Evolutionary conservation across 2,329 filamentous ascomycete species (phyloP), one percentile per base, ranked within the genome.

Genomic region (Microsporum audouinii): DNA sequence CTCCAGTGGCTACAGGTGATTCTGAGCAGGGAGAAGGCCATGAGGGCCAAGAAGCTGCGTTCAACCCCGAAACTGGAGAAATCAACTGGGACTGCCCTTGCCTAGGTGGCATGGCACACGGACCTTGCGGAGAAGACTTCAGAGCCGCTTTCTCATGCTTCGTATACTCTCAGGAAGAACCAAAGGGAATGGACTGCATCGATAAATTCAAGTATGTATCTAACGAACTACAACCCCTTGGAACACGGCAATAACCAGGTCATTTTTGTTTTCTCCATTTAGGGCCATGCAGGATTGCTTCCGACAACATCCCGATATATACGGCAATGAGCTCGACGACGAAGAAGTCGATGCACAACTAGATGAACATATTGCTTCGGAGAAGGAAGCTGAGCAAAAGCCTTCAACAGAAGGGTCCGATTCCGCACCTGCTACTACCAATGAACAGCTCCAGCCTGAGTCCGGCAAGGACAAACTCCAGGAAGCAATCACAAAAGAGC

Each of bases 31-130:
- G 17, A 23, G 17, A 96, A 74, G 91, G 39, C n/a, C 12, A 43
- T 14, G 39, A 90, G 4, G 83, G 79, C 64, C 86, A 92, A 72
- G 86, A 97, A 75, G 94, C 90, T 61, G 94, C 94, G 0, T 99
- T 97, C 79, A 95, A 99, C 76, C 91, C 91, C 2, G 94, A 97
- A 79, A 99, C 94, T 7, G 94, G 94, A 68, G 94, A 99, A 82
- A 99, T 99, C 77, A 99, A 99, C 81, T 99, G 94, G 94, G 94
- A 97, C 73, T 99, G 94, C 76, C 94, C 94, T 14, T 99, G 94
- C 74, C 79, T 99, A 38, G 94, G 94, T 57, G 94, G 94, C 59
- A 99, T 99, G 94, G 94, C 94, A 5, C 78, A 96, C 71, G 94
- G 94, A 0, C 94, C 94, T 60, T 99, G 94, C 72, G 94, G 94